A percentile compares a stretch with the other conserved stretches of the same genome.
These are phyloP conservation scores for Ophiorrhiza pumila DNA, from an alignment of 257 asterid species.

Conservation along the genomic window DNA sequence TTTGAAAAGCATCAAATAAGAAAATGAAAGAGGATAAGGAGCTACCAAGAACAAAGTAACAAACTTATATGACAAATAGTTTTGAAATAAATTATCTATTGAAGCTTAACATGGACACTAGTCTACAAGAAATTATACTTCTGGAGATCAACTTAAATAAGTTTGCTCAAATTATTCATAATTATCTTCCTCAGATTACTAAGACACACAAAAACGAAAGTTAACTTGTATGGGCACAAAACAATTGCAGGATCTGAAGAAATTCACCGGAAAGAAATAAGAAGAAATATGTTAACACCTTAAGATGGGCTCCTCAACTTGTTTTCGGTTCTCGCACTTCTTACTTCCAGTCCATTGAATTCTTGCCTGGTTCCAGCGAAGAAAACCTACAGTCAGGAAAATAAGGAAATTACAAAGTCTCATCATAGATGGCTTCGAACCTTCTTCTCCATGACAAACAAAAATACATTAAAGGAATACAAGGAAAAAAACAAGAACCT, in stretches of 20 bases:
- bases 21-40: neutral
- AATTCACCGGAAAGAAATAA: neutral
- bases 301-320: conserved; percentile 44
- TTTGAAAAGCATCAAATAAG: neutral
- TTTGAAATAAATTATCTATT: neutral
- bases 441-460: neutral
- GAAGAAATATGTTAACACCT: conserved; percentile 31
- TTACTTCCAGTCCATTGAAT: conserved; percentile 52
- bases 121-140: neutral
- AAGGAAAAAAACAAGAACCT: neutral
- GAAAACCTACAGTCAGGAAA: conserved; percentile 42
- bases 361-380: conserved; percentile 65
- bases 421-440: neutral
- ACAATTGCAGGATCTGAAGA: neutral
- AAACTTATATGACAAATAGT: neutral
- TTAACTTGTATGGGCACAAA: neutral
- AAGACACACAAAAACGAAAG: neutral
- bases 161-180: neutral
- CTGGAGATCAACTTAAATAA: neutral
- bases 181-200: neutral
- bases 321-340: conserved; percentile 29
- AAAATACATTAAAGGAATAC: neutral
- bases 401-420: neutral
- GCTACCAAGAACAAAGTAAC: neutral
- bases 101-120: neutral